Conservation (phyloP, 2,329 filamentous ascomycete genomes). For the Fusarium aywerte region DNA sequence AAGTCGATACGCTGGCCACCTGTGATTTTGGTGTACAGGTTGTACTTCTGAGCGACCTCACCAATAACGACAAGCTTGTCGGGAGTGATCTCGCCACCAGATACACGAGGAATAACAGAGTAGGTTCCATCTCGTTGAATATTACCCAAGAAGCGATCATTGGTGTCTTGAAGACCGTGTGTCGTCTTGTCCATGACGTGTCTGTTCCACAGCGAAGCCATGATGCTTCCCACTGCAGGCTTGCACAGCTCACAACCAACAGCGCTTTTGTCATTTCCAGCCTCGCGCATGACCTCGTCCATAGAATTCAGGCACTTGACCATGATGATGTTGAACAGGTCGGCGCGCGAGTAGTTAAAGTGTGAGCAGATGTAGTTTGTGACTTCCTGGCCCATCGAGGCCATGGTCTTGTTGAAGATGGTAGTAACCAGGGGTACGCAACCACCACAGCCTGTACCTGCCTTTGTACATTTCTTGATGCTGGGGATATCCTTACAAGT, state of each 20-base stretch:
- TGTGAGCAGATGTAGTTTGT: slow-evolving; percentile 88
- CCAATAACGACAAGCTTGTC: slow-evolving; percentile 87
- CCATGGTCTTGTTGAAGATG: slow-evolving; percentile 92
- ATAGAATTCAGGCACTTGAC: slow-evolving; percentile 81
- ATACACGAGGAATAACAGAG: slow-evolving; percentile 84
- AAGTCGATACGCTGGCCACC: slow-evolving; percentile 92
- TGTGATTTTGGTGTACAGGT: slow-evolving; percentile 90
- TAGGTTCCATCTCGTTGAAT: slow-evolving; percentile 94
- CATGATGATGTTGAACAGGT: slow-evolving; percentile 90
- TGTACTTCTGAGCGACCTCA: slow-evolving; percentile 84
- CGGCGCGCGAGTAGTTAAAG: slow-evolving; percentile 83
- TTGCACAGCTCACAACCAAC: slow-evolving; percentile 89
- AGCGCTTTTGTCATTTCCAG: slow-evolving; percentile 76
- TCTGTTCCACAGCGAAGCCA: slow-evolving; percentile 84
- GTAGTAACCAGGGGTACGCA: slow-evolving; percentile 89
- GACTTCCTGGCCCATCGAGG: slow-evolving; percentile 84
- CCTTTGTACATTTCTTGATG: slow-evolving; percentile 90
- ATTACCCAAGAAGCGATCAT: slow-evolving; percentile 87
- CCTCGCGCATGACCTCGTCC: slow-evolving; percentile 79
- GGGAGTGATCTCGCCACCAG: slow-evolving; percentile 87
- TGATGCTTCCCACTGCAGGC: slow-evolving; percentile 81
- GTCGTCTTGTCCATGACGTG: slow-evolving; percentile 78
- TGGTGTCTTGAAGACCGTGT: slow-evolving; percentile 87
- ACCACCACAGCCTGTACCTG: slow-evolving; percentile 88
- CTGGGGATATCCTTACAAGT: slow-evolving; percentile 84